Evolutionary conservation across 148 eudicot genomes (phyloP), one percentile per base, ranked within the genome.

Genomic region (Vaccinium corymbosum): DNA sequence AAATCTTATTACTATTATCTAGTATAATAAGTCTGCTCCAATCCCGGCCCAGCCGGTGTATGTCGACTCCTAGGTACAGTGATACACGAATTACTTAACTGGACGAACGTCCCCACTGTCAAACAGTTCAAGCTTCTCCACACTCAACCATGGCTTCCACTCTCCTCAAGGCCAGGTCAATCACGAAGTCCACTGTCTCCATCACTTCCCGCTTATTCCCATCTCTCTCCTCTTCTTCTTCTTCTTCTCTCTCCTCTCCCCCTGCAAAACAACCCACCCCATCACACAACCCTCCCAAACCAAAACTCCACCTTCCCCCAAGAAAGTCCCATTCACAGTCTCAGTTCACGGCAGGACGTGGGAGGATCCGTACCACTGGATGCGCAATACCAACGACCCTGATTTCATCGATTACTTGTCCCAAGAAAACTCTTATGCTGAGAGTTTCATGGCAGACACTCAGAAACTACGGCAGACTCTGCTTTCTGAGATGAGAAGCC

Each of bases 301-400:
- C 42, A 59, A 13, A n/a, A 53, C 82, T 15, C 92, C 94, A 75
- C 95, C 99, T 78, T 19, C 71, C 57, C 94, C 99, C 0, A 97
- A 91, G 83, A 93, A 93, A 82, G 79, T 90, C 53, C 92, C 94
- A 7, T 92, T 88, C 86, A 84, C 91, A 6, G 88, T 91, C 87
- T 87, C 93, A 7, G 84, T 87, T 64, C 95, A 97, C 87, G 95
- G 97, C 29, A 81, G 82, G 75, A 82, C 89, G 38, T 97, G 93
- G 94, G 78, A 88, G 32, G 99, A 97, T 84, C 95, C 98, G 12
- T 97, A 93, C 91, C 93, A 89, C 81, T 97, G 99, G 99, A 97
- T 97, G 99, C 91, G 89, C 51, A 88, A 94, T 84, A 90, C 85
- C 79, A 84, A 89, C 78, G 98, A 94, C 87, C 95, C 98, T 2